A percentile compares a stretch with the other conserved stretches of the same genome.
Conservation (phyloP, 768 basidiomycete genomes). For the Leccinum disarticulatum region DNA sequence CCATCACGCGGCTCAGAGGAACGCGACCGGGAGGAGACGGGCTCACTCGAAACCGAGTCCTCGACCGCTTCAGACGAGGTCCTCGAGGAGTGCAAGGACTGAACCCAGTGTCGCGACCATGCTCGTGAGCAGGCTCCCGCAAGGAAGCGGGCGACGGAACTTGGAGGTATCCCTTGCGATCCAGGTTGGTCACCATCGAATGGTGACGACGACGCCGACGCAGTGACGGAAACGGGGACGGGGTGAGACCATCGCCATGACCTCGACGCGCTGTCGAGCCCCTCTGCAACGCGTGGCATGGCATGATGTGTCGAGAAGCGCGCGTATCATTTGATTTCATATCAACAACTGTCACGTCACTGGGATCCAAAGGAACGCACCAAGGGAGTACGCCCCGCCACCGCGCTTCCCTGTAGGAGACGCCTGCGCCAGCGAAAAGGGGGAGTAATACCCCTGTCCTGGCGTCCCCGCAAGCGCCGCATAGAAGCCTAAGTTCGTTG, state of each 20-base stretch:
- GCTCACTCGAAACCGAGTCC: too few species aligned
- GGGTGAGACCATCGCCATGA: neutral
- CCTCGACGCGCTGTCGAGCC: neutral
- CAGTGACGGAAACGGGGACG: too few species aligned
- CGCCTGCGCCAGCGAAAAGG: slow-evolving; percentile 6
- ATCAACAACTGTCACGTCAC: neutral
- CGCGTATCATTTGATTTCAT: neutral
- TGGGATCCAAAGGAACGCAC: neutral
- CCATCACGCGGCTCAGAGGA: too few species aligned
- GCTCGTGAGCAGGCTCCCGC: too few species aligned
- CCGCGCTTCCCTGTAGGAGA: neutral
- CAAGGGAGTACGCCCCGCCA: neutral
- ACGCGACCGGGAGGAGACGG: too few species aligned
- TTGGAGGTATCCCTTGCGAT: too few species aligned
- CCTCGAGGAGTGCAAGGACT: too few species aligned
- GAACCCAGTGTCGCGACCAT: too few species aligned
- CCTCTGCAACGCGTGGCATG: neutral
- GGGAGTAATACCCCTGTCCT: slow-evolving; percentile 7
- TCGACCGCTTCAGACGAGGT: too few species aligned
- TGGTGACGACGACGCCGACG: too few species aligned
- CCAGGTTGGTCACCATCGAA: too few species aligned
- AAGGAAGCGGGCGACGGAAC: too few species aligned
- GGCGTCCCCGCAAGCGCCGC: slow-evolving; percentile 22
- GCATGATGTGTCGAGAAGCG: neutral
- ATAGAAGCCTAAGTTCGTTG: slow-evolving; percentile 17